These are phyloP conservation scores for Penicillium macrosclerotiorum DNA, from an alignment of 495 filamentous ascomycete genomes.

Conservation along the genomic window DNA sequence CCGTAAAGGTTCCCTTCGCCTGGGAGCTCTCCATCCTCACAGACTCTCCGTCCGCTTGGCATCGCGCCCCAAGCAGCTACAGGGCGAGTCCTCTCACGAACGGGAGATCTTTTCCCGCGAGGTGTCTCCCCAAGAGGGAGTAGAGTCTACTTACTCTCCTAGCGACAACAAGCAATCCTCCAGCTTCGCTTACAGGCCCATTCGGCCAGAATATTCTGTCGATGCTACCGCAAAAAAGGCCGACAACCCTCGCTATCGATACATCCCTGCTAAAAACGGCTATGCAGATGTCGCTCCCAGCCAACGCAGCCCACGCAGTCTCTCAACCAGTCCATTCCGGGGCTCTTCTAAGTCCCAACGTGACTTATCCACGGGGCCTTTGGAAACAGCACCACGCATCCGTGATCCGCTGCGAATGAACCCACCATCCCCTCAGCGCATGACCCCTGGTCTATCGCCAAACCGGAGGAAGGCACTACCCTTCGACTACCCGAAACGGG, in stretches of 20 bases:
- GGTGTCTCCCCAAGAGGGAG: too few species aligned
- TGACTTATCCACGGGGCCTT: constrained; percentile 12
- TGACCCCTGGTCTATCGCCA: constrained; percentile 11
- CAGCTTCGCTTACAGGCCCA: constrained; percentile 38
- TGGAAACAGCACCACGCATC: constrained; percentile 1
- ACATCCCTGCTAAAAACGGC: constrained; percentile 31
- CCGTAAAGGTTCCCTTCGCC: constrained; percentile 25
- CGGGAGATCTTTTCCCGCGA: too few species aligned
- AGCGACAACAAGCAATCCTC: too few species aligned
- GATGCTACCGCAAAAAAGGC: constrained; percentile 32
- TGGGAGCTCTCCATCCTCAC: constrained; percentile 24
- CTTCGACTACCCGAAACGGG: constrained; percentile 24
- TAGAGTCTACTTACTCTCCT: too few species aligned
- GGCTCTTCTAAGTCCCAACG: constrained; percentile 5
- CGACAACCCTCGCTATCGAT: constrained; percentile 27
- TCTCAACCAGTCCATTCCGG: constrained; percentile 17
- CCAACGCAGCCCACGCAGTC: constrained; percentile 8
- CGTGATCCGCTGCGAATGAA: constrained; percentile 1
- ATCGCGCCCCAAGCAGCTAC: constrained; percentile 22
- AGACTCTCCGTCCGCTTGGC: constrained; percentile 36
- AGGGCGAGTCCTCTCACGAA: constrained; percentile 5
- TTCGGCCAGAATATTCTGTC: constrained; percentile 31
- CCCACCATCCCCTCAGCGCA: too few species aligned
- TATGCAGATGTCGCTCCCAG: constrained; percentile 20
- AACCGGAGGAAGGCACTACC: constrained; percentile 17